Base-by-base conservation (phyloP, 768 basidiomycete genomes). In the Cantharellus anzutake region DNA sequence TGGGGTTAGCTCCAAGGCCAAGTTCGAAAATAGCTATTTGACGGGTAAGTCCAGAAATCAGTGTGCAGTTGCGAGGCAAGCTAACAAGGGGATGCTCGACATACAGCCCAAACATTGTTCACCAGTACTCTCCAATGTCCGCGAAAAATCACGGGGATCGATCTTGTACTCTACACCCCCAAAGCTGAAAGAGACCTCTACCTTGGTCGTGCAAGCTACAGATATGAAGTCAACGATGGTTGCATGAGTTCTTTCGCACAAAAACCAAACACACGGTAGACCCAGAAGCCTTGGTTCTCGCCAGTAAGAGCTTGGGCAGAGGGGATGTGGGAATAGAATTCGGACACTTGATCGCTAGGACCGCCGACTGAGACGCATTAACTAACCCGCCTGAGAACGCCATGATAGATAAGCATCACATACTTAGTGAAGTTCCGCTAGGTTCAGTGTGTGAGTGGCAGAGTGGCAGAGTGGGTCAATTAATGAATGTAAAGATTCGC, bases 361-460 rank as follows among this genome's bases (percentile, higher is more conserved):
- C 64, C 64, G 20, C 61, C 63, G 34, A 65, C 57, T 48, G 29
- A 14, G n/a, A 65, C 5, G 61, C 58, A 16, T 60, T 65, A 16
- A 56, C 64, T 2, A 48, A 48, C 11, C 29, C 44, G 29, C 11
- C 11, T 48, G 11, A 48, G 11, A 48, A 48, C 44, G 11, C 44
- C 29, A 48, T 48, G 29, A 29, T 29, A 29, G 20, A 29, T 29
- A 29, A 29, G 20, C 20, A 29, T 29, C 20, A 48, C 44, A 29
- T 29, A 48, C 44, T 48, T 29, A 48, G 29, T 11, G 44, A 11
- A 48, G 44, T 48, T 48, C 44, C 44, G 29, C 44, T 48, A 29
- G 20, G 20, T 29, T 29, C 20, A 29, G 20, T 29, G 20, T 29
- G 20, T 29, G 20, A 29, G 44, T 29, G 11, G 11, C 29, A 48